Conservation (phyloP, 169 alveolate species). For the Plasmodium gallinaceum region DNA sequence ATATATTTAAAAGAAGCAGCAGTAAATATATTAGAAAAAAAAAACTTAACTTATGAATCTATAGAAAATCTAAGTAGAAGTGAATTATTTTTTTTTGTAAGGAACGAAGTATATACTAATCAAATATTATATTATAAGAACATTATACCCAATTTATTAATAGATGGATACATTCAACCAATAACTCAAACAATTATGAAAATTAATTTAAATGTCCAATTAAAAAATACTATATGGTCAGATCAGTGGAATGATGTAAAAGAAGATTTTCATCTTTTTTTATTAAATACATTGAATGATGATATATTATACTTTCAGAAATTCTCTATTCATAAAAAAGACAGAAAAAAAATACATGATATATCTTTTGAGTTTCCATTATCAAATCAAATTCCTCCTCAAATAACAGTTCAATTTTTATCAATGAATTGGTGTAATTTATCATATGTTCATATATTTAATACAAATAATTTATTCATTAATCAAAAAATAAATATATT, state of each 20-base stretch:
- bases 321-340: conserved; percentile 81
- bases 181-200: conserved; percentile 70
- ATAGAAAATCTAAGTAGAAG: conserved; percentile 37
- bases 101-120: conserved; percentile 69
- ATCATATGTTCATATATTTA: conserved; percentile 38
- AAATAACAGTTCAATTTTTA: conserved; percentile 66
- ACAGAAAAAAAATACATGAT: conserved; percentile 79
- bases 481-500: conserved; percentile 55
- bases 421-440: conserved; percentile 78
- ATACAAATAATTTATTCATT: conserved; percentile 65
- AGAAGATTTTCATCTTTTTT: conserved; percentile 86
- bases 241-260: conserved; percentile 61
- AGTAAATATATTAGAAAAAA: conserved; percentile 62
- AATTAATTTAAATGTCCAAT: conserved; percentile 56
- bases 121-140: conserved; percentile 63
- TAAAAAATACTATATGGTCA: conserved; percentile 60
- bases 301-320: conserved; percentile 91
- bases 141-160: conserved; percentile 47
- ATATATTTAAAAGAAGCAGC: conserved; percentile 59
- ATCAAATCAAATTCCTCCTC: conserved; percentile 79
- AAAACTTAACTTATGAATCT: conserved; percentile 53
- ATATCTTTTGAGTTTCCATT: conserved; percentile 73
- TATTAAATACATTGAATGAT: conserved; percentile 90
- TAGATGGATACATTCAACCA: conserved; percentile 70
- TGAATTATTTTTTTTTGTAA: conserved; percentile 52